Percentiles rank a stretch among this genome's conserved stretches.
These are phyloP conservation scores for Colletotrichum spaethianum DNA, from an alignment of 2,329 filamentous ascomycete species.

Conservation along the genomic window DNA sequence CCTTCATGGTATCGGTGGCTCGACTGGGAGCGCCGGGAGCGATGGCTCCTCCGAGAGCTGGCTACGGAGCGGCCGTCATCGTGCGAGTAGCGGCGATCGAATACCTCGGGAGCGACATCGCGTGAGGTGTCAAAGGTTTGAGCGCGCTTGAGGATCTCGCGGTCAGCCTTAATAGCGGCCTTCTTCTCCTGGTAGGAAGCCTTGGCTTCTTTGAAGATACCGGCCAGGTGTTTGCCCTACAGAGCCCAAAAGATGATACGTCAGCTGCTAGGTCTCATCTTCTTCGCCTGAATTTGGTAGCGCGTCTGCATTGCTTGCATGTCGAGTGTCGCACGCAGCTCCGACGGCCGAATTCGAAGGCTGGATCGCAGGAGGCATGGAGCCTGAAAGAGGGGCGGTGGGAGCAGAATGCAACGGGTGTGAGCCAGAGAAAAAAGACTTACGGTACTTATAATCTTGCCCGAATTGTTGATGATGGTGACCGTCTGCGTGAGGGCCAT, in stretches of 20 bases:
- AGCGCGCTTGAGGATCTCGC: constrained; percentile 69
- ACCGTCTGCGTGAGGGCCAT: constrained; percentile 78
- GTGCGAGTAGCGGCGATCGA: constrained; percentile 48
- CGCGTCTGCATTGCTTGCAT: constrained; percentile 27
- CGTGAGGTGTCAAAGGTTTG: constrained; percentile 65
- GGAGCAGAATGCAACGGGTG: constrained; percentile 26
- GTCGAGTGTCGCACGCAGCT: constrained; percentile 14
- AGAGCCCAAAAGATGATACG: constrained; percentile 10
- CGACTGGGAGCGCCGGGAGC: constrained; percentile 54
- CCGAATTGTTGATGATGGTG: constrained; percentile 90
- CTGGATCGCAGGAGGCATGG: constrained; percentile 14
- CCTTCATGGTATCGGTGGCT: constrained; percentile 48
- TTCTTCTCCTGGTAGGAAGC: constrained; percentile 91
- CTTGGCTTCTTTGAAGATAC: constrained; percentile 93
- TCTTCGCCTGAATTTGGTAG: constrained; percentile 13
- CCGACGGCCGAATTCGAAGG: constrained; percentile 12
- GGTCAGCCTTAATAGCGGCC: constrained; percentile 81
- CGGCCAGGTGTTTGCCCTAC: constrained; percentile 90
- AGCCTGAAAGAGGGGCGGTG: constrained; percentile 35
- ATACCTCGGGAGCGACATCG: constrained; percentile 41
- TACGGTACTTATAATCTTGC: constrained; percentile 92
- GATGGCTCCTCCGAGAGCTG: constrained; percentile 60
- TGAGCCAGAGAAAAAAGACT: constrained; percentile 49
- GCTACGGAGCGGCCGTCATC: constrained; percentile 53
- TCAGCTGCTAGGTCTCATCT: constrained; percentile 28